These are phyloP conservation scores for Tricholoma terreum DNA, from an alignment of 768 basidiomycete species.

Conservation along the genomic window DNA sequence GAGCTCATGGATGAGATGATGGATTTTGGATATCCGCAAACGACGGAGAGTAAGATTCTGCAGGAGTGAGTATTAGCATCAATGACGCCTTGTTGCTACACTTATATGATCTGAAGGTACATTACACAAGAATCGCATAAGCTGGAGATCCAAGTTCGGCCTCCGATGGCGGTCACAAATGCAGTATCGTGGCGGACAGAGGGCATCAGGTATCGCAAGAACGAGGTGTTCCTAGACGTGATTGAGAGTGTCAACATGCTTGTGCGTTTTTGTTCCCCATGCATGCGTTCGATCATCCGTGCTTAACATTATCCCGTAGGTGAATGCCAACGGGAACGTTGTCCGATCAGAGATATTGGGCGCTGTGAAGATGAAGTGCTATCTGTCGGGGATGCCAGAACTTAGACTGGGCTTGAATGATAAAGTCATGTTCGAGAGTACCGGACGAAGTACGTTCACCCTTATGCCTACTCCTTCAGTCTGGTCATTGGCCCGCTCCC, in stretches of 20 bases:
- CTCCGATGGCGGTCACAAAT: conserved; percentile 96
- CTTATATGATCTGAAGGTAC: conserved; percentile 49
- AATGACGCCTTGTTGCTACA: background rate
- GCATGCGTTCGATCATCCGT: background rate
- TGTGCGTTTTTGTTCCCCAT: conserved; percentile 43
- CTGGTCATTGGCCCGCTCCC: background rate
- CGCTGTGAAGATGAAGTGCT: conserved; percentile 99
- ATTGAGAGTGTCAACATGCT: conserved; percentile 96
- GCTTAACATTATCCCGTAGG: conserved; percentile 43
- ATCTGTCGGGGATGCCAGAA: conserved; percentile 99
- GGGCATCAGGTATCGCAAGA: conserved; percentile 96
- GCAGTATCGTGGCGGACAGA: conserved; percentile 99
- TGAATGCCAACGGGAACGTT: conserved; percentile 95
- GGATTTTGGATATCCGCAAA: conserved; percentile 99
- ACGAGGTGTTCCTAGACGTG: conserved; percentile 98
- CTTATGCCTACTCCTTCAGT: background rate
- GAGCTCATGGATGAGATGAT: conserved; percentile 99
- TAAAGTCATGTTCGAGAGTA: conserved; percentile 99
- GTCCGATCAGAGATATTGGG: conserved; percentile 97
- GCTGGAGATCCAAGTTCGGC: conserved; percentile 87
- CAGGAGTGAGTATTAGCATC: conserved; percentile 67
- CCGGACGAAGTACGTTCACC: conserved; percentile 76
- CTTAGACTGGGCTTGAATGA: conserved; percentile 93
- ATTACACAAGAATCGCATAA: conserved; percentile 99
- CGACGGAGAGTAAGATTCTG: conserved; percentile 98